Percentiles rank a stretch among this genome's conserved stretches.
Conservation (phyloP, 2,329 filamentous ascomycete species). For the Hypoxylon rubiginosum region DNA sequence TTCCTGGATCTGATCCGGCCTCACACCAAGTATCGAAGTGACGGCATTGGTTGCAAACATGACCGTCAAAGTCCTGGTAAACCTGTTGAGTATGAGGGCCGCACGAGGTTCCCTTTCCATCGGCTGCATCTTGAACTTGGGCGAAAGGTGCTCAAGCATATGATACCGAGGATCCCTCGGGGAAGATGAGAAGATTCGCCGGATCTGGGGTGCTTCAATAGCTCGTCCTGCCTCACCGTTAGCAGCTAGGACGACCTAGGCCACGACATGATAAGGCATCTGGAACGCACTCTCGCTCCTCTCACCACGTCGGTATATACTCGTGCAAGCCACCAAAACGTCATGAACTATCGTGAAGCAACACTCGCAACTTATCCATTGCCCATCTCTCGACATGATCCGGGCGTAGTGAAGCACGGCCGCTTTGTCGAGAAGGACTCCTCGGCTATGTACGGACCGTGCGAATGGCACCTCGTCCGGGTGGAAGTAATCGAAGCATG, state of each 20-base stretch:
- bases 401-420: conserved; percentile 85
- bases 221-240: conserved; percentile 72
- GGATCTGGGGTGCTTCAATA: conserved; percentile 81
- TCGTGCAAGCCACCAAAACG: conserved; percentile 87
- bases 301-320: conserved; percentile 77
- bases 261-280: conserved; percentile 15
- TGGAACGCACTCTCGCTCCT: conserved; percentile 78
- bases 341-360: conserved; percentile 92
- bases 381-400: conserved; percentile 75
- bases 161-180: conserved; percentile 88
- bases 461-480: conserved; percentile 84
- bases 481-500: conserved; percentile 89
- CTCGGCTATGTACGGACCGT: conserved; percentile 77
- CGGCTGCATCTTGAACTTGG: conserved; percentile 78
- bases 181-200: conserved; percentile 84
- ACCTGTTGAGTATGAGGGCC: conserved; percentile 87
- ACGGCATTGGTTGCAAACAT: conserved; percentile 89
- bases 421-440: conserved; percentile 84
- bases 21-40: conserved; percentile 79
- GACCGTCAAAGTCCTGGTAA: conserved; percentile 83
- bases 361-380: conserved; percentile 86
- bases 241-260: conserved; percentile 23
- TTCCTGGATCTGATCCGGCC: conserved; percentile 76
- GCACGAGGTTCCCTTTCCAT: conserved; percentile 82
- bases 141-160: conserved; percentile 87